Percentiles rank a stretch among this genome's conserved stretches.
phyloP scores from a whole-genome alignment of 306 rosid species.

The Cucumis cinereus region DNA sequence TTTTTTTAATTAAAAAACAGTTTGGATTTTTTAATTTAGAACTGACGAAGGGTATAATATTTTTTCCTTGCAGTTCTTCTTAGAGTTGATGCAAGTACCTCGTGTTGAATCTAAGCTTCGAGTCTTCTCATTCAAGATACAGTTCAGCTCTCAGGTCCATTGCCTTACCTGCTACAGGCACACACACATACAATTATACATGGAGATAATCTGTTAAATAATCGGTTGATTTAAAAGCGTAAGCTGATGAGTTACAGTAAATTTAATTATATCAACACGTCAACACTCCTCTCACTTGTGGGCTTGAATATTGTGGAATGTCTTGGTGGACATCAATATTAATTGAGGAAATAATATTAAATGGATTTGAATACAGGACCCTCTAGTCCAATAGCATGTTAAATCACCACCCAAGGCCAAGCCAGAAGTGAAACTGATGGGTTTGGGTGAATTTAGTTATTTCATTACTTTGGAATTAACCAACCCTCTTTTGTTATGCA shows the following conservation, averaged over 20 bases:
- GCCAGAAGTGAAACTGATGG: too few species aligned
- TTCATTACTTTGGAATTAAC: background rate
- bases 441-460: too few species aligned
- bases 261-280: too few species aligned
- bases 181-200: background rate
- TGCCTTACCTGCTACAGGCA: background rate
- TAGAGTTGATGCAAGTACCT: conserved; percentile 75
- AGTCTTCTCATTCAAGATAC: conserved; percentile 80
- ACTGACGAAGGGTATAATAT: background rate
- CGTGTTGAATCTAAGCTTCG: conserved; percentile 82
- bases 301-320: too few species aligned
- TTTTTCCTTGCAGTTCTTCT: conserved; percentile 48
- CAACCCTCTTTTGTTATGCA: conserved; percentile 23
- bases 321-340: too few species aligned
- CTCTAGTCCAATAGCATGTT: too few species aligned
- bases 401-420: too few species aligned
- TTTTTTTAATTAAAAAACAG: background rate
- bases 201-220: background rate
- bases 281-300: too few species aligned
- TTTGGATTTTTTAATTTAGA: background rate
- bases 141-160: conserved; percentile 71
- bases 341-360: too few species aligned
- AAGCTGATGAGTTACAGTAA: too few species aligned
- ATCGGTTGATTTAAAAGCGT: too few species aligned
- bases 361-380: too few species aligned